These are phyloP conservation scores for Breynia disticha DNA, from an alignment of 441 rosid species.

Conservation along the genomic window DNA sequence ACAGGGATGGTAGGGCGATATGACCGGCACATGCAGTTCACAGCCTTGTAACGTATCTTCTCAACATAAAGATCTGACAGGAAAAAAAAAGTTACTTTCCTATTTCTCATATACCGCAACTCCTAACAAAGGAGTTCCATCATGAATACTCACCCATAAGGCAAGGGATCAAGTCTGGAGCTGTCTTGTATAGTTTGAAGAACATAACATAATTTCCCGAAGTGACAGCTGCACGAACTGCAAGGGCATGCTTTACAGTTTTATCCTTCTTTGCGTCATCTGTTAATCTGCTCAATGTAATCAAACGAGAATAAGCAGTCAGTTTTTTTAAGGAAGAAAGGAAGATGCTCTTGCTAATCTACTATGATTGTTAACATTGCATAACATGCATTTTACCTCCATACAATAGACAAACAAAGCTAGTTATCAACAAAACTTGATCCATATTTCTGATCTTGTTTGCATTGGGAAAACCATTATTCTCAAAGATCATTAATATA, in stretches of 20 bases:
- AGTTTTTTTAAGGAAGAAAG: not conserved
- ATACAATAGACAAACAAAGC: no score
- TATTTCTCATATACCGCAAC: not conserved
- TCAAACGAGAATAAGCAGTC: not conserved
- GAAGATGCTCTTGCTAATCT: not conserved
- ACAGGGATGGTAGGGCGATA: no score
- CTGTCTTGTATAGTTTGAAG: slow-evolving; percentile 76
- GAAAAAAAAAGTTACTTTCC: slow-evolving; percentile 3
- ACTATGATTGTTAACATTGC: no score
- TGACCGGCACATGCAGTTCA: slow-evolving; percentile 72
- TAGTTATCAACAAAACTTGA: no score
- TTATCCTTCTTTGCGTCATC: slow-evolving; percentile 55
- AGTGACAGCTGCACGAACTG: slow-evolving; percentile 90
- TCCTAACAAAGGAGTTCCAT: not conserved
- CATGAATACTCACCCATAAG: slow-evolving; percentile 67
- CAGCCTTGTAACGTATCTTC: slow-evolving; percentile 93
- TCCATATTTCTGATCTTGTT: no score
- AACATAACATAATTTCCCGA: slow-evolving; percentile 88
- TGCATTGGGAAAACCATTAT: no score
- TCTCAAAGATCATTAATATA: no score
- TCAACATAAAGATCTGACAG: slow-evolving; percentile 84
- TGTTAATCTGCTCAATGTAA: slow-evolving; percentile 54
- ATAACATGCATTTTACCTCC: not conserved
- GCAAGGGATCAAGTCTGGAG: slow-evolving; percentile 81
- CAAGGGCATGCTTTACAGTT: slow-evolving; percentile 94